Evolutionary conservation across 805 yeast genomes (phyloP).

Genomic region (Suhomyces vadensis): DNA sequence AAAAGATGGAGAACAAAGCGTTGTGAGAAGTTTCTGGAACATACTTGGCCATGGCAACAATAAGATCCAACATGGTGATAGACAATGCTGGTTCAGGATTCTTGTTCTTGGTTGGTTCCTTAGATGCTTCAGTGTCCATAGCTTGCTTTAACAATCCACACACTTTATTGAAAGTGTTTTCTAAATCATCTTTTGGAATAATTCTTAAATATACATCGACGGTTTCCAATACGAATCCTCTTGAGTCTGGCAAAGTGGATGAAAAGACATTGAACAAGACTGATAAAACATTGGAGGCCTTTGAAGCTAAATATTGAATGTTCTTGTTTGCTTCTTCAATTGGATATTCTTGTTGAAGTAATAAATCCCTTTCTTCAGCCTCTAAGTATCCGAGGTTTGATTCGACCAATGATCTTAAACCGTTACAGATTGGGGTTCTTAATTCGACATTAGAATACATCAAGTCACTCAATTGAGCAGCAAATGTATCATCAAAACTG

Average conservation of each 20-base stretch:
- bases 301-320: slow-evolving; percentile 60
- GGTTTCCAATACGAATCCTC: slow-evolving; percentile 84
- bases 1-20: slow-evolving; percentile 77
- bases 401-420: slow-evolving; percentile 74
- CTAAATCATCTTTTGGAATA: slow-evolving; percentile 64
- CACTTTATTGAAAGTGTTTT: slow-evolving; percentile 79
- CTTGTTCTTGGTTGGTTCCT: slow-evolving; percentile 27
- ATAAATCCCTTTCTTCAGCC: slow-evolving; percentile 44
- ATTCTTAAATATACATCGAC: slow-evolving; percentile 79
- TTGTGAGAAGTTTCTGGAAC: slow-evolving; percentile 70
- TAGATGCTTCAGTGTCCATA: slow-evolving; percentile 56
- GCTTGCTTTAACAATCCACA: slow-evolving; percentile 76
- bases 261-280: slow-evolving; percentile 90
- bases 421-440: slow-evolving; percentile 82
- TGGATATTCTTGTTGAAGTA: slow-evolving; percentile 64
- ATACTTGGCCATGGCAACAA: slow-evolving; percentile 83
- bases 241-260: slow-evolving; percentile 80
- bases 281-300: slow-evolving; percentile 75
- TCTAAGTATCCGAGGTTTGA: slow-evolving; percentile 66
- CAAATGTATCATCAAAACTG: slow-evolving; percentile 74
- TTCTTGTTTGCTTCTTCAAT: slow-evolving; percentile 54
- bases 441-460: slow-evolving; percentile 73
- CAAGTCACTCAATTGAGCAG: slow-evolving; percentile 68
- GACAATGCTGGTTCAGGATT: slow-evolving; percentile 52
- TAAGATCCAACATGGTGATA: slow-evolving; percentile 87